phyloP scores from a whole-genome alignment of 495 filamentous ascomycete species.

The Xylona heveae region DNA sequence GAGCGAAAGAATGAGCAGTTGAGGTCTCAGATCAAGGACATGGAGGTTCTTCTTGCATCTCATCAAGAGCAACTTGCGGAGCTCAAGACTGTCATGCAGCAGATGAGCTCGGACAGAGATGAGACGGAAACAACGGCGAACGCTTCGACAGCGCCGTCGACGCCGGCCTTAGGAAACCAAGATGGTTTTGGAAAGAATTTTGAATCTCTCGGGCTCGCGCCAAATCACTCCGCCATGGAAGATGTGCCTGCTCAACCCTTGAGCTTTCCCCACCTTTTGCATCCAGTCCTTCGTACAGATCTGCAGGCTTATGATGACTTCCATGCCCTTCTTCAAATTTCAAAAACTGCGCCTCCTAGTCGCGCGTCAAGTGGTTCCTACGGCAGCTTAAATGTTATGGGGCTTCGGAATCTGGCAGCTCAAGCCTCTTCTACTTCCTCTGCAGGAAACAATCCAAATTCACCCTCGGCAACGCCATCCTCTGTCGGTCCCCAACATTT shows the following conservation, averaged over 20 bases:
- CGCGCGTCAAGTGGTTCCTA: slow-evolving; percentile 51
- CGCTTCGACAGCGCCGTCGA: slow-evolving; percentile 43
- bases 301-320: slow-evolving; percentile 70
- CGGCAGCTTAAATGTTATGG: slow-evolving; percentile 36
- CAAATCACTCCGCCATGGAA: slow-evolving; percentile 25
- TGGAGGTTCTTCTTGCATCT: slow-evolving; percentile 63
- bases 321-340: slow-evolving; percentile 45
- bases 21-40: slow-evolving; percentile 56
- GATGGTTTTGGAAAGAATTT: slow-evolving; percentile 21
- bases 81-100: slow-evolving; percentile 79
- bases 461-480: slow-evolving; percentile 14
- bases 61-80: slow-evolving; percentile 88
- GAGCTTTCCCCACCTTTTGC: slow-evolving; percentile 62
- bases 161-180: slow-evolving; percentile 26
- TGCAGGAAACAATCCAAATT: slow-evolving; percentile 20
- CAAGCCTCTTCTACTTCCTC: slow-evolving; percentile 18
- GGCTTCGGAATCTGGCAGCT: slow-evolving; percentile 19
- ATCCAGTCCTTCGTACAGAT: slow-evolving; percentile 66
- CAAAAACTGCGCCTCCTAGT: slow-evolving; percentile 36
- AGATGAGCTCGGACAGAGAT: slow-evolving; percentile 54
- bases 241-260: slow-evolving; percentile 59
- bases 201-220: slow-evolving; percentile 22
- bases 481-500: slow-evolving; percentile 5
- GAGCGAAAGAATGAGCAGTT: slow-evolving; percentile 65
- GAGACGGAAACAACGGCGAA: slow-evolving; percentile 35